Evolutionary conservation across 1,139 yeast genomes (phyloP), one percentile per base, ranked within the genome.

Genomic region (Hansenula sp.): DNA sequence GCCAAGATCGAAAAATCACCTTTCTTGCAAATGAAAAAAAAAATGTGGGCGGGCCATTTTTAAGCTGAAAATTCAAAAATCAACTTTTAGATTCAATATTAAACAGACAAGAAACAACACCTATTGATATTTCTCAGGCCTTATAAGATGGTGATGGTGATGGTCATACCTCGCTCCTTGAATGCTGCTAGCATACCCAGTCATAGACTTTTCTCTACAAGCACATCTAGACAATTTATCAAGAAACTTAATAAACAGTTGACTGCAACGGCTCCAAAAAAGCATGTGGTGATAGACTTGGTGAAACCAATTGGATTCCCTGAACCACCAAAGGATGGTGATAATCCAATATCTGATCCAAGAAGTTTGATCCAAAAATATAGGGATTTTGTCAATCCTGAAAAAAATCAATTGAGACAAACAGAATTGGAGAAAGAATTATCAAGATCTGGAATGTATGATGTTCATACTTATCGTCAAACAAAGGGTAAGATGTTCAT

Each of bases 401-500:
- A 70, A 15, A 72, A 74, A 66, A 70, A 68, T 71, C 75, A 62
- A 66, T 74, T 46, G 66, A 76, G 68, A 73, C 82, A 71, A 53
- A 76, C 62, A 65, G 89, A 72, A 48, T 67, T 87, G 47, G 90
- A 87, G 57, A 76, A 79, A 47, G 97, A 90, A 61, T 76, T 90
- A 52, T 79, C 87, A 33, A 88, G 84, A 57, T 86, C 96, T n/a
- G 90, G 94, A 24, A 81, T 89, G 71, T 84, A 84, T 55, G 96
- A 90, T 54, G 74, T 89, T 53, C 84, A 87, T 58, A 81, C 87
- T 1, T 91, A 82, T 61, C 72, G 84, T 42, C 84, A 84, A 54
- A 86, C 94, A 3, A 78, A 81, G 37, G 98, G 98, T 31, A 89
- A 90, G 66, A 73, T 90, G 52, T 93, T 90, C 67, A 70, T 76